Evolutionary conservation across 1,284 basidiomycete genomes (phyloP).

Genomic region (Ganoderma multipileum): DNA sequence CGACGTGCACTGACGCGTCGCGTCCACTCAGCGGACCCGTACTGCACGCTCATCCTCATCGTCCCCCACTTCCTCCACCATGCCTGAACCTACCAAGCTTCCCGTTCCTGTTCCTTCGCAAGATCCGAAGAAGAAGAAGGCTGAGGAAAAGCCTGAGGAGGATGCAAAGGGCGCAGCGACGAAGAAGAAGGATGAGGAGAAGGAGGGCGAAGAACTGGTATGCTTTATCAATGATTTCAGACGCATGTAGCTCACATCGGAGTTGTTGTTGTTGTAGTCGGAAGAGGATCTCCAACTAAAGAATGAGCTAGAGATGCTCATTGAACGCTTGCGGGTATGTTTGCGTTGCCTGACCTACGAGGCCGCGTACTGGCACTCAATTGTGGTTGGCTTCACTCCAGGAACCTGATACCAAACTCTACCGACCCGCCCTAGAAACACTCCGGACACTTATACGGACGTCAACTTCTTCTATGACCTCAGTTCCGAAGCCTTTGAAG

Average conservation of each 20-base stretch:
- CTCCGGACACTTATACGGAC: conserved; percentile 94
- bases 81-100: conserved; percentile 65
- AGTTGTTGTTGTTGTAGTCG: conserved; percentile 58
- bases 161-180: conserved; percentile 28
- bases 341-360: background rate
- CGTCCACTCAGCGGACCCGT: conserved; percentile 22
- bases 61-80: conserved; percentile 35
- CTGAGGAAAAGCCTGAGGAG: conserved; percentile 53
- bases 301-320: conserved; percentile 96
- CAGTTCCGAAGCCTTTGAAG: conserved; percentile 98
- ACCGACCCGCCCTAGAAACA: conserved; percentile 93
- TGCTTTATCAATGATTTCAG: conserved; percentile 39
- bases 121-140: conserved; percentile 77
- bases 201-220: conserved; percentile 86
- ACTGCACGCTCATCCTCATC: conserved; percentile 16
- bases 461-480: conserved; percentile 99
- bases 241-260: background rate
- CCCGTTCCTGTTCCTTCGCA: conserved; percentile 68
- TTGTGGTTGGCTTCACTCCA: conserved; percentile 42
- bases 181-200: conserved; percentile 60
- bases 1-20: conserved; percentile 33
- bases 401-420: conserved; percentile 89
- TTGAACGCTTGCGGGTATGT: conserved; percentile 89
- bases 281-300: conserved; percentile 97
- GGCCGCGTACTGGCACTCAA: conserved; percentile 20